These are phyloP conservation scores for Xylaria digitata DNA, from an alignment of 2,329 filamentous ascomycete species.

Conservation along the genomic window DNA sequence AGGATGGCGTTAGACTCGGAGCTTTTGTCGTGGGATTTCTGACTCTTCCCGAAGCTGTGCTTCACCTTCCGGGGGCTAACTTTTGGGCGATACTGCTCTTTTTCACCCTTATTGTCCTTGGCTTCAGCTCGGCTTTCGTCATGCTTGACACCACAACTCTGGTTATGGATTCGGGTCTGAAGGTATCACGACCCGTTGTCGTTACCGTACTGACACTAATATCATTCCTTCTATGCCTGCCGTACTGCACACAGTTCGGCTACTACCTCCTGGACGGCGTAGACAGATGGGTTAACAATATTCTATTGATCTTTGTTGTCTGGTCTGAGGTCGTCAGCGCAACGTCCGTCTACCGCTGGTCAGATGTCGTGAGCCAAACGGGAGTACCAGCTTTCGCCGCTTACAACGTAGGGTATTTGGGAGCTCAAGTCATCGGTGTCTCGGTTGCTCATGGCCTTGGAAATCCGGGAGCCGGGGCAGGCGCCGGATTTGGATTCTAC, in stretches of 20 bases:
- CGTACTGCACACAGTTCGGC: conserved; percentile 68
- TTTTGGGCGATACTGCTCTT: conserved; percentile 70
- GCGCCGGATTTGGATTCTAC: conserved; percentile 65
- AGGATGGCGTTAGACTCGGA: conserved; percentile 57
- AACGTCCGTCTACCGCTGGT: conserved; percentile 65
- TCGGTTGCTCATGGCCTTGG: conserved; percentile 59
- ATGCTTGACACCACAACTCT: conserved; percentile 68
- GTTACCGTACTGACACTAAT: conserved; percentile 61
- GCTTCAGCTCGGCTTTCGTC: conserved; percentile 68
- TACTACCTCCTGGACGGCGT: conserved; percentile 66
- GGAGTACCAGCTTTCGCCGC: conserved; percentile 57
- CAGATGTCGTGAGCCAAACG: conserved; percentile 58
- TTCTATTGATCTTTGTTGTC: conserved; percentile 65
- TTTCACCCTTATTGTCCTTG: conserved; percentile 68
- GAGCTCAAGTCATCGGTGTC: conserved; percentile 64
- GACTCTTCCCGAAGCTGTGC: conserved; percentile 66
- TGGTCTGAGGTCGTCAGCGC: conserved; percentile 63
- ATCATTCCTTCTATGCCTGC: conserved; percentile 65
- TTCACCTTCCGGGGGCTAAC: conserved; percentile 66
- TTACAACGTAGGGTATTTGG: conserved; percentile 65
- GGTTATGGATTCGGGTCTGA: conserved; percentile 63
- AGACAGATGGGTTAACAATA: conserved; percentile 67
- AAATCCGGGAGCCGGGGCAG: conserved; percentile 59
- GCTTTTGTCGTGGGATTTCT: conserved; percentile 68
- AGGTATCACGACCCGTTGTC: conserved; percentile 58